Base-by-base conservation (phyloP, 2,329 filamentous ascomycete species). In the Aspergillus texensis region DNA sequence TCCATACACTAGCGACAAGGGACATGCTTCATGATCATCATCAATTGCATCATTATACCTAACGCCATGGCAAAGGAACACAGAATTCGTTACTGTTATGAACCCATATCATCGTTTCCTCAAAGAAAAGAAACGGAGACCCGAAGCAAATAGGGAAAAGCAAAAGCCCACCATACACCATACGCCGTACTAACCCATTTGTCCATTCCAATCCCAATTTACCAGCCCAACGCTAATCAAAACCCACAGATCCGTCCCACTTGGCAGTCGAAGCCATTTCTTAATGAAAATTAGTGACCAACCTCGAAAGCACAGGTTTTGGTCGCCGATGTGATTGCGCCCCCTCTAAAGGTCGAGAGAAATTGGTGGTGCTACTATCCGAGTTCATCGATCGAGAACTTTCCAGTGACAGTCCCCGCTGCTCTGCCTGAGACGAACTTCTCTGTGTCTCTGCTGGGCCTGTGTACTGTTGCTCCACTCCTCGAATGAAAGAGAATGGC, bases 281-380 rank as follows among this genome's bases (percentile, higher is more conserved):
- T 65, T 67, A 72, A 34, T 67, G 62, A 53, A 77, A 73, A 59
- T 75, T 75, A 30, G 77, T 79, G 58, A 78, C 72, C 59, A 79
- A 61, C 54, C 71, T 71, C 30, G 77, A 75, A 30, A 79, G 60
- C 11, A 76, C 74, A 19, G 77, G 77, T 56, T 76, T 78, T 36
- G 74, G 70, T 48, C 67, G 68, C 58, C 70, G 67, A 48, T 68
- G 68, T 10, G 65, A 61, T 36, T 62, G 54, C 9, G 48, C 53
- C 12, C 60, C 65, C 52, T 59, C 52, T 19, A 55, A 26, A 10
- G 52, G 52, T 26, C 52, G 36, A 55, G 52, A 55, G 24, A 55
- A 55, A 26, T 55, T 55, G 34, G 58, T 39, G 58, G 59, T 36
- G 30, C 57, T 26, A 32, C 21, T 34, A n/a, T 46, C 55, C 48